Evolutionary conservation across 768 basidiomycete genomes (phyloP).

Genomic region (Termitomyces sp.): DNA sequence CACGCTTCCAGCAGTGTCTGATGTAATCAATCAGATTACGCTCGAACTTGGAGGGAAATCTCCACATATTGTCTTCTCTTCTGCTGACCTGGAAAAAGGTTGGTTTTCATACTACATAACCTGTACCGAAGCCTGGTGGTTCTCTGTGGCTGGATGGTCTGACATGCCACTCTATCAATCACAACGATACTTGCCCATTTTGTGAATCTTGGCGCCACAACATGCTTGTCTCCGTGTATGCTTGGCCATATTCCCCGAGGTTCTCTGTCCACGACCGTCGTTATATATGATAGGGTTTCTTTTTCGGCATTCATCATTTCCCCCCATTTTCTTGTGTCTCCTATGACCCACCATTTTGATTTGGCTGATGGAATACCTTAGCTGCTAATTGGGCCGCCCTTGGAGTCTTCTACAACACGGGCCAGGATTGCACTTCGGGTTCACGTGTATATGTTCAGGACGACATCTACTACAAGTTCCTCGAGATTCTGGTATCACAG

Average conservation of each 20-base stretch:
- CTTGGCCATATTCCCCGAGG: not conserved
- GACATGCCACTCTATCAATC: not conserved
- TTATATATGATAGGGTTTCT: too few relatives aligned
- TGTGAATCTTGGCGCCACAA: not conserved
- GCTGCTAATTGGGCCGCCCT: constrained; percentile 85
- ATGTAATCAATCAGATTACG: constrained; percentile 52
- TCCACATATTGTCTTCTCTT: constrained; percentile 85
- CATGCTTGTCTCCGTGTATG: not conserved
- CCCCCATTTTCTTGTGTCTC: not conserved
- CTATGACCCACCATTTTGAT: not conserved
- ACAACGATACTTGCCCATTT: not conserved
- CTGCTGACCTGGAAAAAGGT: constrained; percentile 89
- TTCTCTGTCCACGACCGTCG: too few relatives aligned
- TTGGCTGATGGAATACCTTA: constrained; percentile 16
- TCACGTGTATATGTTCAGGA: constrained; percentile 90
- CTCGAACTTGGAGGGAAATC: constrained; percentile 95
- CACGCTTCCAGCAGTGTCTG: not conserved
- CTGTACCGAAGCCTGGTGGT: too few relatives aligned
- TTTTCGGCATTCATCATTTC: too few relatives aligned
- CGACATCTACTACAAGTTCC: constrained; percentile 80
- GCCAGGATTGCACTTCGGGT: constrained; percentile 94
- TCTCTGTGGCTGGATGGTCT: not conserved
- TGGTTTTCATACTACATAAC: constrained; percentile 16
- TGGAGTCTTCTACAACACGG: constrained; percentile 84
- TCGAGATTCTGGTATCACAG: constrained; percentile 59